Base-by-base conservation (phyloP, 805 yeast genomes). In the Priceomyces haplophilus region DNA sequence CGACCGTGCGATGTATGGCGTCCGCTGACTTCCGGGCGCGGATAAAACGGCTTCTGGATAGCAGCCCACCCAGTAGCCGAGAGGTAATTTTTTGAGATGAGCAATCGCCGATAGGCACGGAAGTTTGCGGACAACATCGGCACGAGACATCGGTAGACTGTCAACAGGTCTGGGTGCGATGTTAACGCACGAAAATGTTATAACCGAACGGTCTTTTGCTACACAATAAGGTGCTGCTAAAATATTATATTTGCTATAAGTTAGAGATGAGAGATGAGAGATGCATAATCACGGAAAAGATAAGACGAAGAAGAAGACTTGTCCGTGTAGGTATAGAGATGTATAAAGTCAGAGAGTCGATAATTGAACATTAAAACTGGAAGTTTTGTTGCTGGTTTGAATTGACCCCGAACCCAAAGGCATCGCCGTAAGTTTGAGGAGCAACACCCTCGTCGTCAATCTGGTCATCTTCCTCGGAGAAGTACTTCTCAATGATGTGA, bases 401-500 rank as follows among this genome's bases (percentile, higher is more conserved):
- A 51, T 78, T 73, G 48, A 86, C 79, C 48, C 96, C 96, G 65
- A 93, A 93, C 1, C 89, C 88, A 65, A 85, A 93, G 38, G 91
- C 82, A 55, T 85, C 88, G 34, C 95, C 96, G 46, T 81, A 78
- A 42, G 82, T 78, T 54, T 78, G 80, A 31, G 91, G 91, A 49
- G 83, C 86, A 67, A 87, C 74, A 32, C 83, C 85, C 43, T 74
- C 76, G 41, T 69, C 74, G 55, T 86, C 95, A 46, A 80, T 72
- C 41, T 72, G 79, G 37, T 77, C 96, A 43, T 78, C 80, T 38
- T 86, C 95, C 42, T 83, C 95, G 41, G 84, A 76, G 69, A 93
- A 93, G 69, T 88, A 93, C 54, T 85, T 88, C 60, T 88, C 96
- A 65, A 93, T 89, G 59, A 93, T 88, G 52, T 73, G 73, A 72